A percentile compares a stretch with the other conserved stretches of the same genome.
Conservation (phyloP, 768 basidiomycete species). For the Naganishia onofrii region DNA sequence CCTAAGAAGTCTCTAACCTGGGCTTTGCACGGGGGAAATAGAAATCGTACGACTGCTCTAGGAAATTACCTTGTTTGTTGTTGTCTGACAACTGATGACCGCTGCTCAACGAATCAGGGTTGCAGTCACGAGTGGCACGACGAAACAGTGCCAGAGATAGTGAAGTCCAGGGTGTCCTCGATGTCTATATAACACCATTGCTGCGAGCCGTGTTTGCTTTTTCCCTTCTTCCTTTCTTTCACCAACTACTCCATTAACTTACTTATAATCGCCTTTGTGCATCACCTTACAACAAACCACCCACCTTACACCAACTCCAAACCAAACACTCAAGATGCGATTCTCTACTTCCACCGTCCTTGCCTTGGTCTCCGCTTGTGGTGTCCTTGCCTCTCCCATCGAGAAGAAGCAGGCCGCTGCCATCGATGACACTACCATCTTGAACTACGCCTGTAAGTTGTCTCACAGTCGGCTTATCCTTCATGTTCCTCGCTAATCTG, state of each 20-base stretch:
- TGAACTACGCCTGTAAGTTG: slow-evolving; percentile 29
- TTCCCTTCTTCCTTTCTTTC: not conserved
- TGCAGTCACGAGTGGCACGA: not conserved
- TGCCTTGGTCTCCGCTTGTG: slow-evolving; percentile 24
- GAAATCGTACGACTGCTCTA: slow-evolving; percentile 19
- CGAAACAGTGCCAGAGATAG: not conserved
- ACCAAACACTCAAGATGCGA: slow-evolving; percentile 11
- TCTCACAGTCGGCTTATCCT: not conserved
- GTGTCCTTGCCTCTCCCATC: slow-evolving; percentile 20
- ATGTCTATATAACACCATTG: not conserved
- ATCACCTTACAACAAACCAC: not conserved
- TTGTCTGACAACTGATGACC: not conserved
- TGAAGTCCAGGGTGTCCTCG: not conserved
- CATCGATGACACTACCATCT: slow-evolving; percentile 26
- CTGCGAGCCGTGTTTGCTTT: not conserved
- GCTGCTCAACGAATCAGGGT: not conserved
- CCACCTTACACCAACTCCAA: not conserved
- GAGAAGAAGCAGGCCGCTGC: slow-evolving; percentile 14
- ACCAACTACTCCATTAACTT: not conserved
- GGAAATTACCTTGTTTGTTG: slow-evolving; percentile 18
- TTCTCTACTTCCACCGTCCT: slow-evolving; percentile 22
- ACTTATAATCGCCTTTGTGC: not conserved
- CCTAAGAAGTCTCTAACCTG: not conserved
- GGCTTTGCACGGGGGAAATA: not conserved
- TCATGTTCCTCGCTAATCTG: not conserved